A percentile compares a stretch with the other conserved stretches of the same genome.
These are phyloP conservation scores for Rugonectria rugulosa DNA, from an alignment of 2,329 filamentous ascomycete species.

Conservation along the genomic window DNA sequence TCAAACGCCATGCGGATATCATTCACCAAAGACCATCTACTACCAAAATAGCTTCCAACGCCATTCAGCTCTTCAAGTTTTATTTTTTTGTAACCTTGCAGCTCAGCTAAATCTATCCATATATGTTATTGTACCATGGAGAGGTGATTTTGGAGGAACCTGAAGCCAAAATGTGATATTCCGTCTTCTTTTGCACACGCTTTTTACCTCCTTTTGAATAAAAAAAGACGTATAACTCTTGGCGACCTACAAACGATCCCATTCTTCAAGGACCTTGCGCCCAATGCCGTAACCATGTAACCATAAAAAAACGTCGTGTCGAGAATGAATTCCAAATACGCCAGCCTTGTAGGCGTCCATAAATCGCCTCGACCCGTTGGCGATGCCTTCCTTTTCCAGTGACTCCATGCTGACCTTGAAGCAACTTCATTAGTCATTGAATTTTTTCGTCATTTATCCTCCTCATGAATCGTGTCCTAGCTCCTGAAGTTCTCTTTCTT, in stretches of 20 bases:
- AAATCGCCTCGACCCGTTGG: slow-evolving; percentile 21
- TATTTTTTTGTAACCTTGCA: slow-evolving; percentile 26
- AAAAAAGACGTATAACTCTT: slow-evolving; percentile 20
- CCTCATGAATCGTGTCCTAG: slow-evolving; percentile 40
- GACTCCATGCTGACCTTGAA: slow-evolving; percentile 34
- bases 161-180: slow-evolving; percentile 15
- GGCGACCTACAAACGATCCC: slow-evolving; percentile 20
- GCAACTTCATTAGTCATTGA: slow-evolving; percentile 36
- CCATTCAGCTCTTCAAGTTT: not conserved
- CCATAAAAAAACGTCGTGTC: slow-evolving; percentile 11
- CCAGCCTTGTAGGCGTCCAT: slow-evolving; percentile 21
- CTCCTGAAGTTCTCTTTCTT: slow-evolving; percentile 72
- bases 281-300: slow-evolving; percentile 19
- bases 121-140: slow-evolving; percentile 17
- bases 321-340: slow-evolving; percentile 39
- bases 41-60: too few species aligned
- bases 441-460: slow-evolving; percentile 27
- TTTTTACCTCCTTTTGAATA: slow-evolving; percentile 25
- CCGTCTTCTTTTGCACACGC: slow-evolving; percentile 24
- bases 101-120: slow-evolving; percentile 30
- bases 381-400: slow-evolving; percentile 26
- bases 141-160: slow-evolving; percentile 12
- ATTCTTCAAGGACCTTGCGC: slow-evolving; percentile 20
- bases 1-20: too few species aligned
- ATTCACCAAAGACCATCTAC: too few species aligned